phyloP scores from a whole-genome alignment of 2,329 filamentous ascomycete species.

The Sporothrix luriei region DNA sequence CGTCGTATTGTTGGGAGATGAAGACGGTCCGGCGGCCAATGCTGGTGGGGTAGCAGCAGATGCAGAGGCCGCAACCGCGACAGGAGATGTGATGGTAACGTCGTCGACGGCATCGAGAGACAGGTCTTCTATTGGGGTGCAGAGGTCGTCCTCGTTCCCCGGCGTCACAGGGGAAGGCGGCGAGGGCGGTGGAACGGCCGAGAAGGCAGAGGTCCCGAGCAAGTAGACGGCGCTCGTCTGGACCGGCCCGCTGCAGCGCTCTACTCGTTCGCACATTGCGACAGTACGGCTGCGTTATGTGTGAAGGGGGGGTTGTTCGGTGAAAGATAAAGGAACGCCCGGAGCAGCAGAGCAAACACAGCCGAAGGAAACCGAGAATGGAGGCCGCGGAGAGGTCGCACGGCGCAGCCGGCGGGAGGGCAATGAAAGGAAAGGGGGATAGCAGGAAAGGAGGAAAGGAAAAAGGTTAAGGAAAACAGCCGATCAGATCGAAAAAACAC shows the following conservation, averaged over 20 bases:
- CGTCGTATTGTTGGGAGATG: not conserved
- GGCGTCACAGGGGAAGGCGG: conserved; percentile 53
- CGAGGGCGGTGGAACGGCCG: conserved; percentile 52
- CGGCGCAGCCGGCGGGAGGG: conserved; percentile 2
- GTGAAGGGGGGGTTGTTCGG: not conserved
- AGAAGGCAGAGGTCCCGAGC: conserved; percentile 45
- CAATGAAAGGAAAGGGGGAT: not conserved
- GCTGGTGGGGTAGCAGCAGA: not conserved
- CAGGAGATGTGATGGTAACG: not conserved
- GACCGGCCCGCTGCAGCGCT: conserved; percentile 42
- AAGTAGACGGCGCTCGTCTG: conserved; percentile 57
- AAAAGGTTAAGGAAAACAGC: not conserved
- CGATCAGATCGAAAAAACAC: not conserved
- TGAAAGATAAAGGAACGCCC: not conserved
- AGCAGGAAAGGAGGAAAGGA: not conserved
- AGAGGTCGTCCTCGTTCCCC: conserved; percentile 40
- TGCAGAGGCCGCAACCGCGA: not conserved
- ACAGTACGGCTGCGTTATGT: not conserved
- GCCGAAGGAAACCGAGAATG: not conserved
- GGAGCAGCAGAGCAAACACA: not conserved
- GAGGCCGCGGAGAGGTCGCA: not conserved
- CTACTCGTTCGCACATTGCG: conserved; percentile 31
- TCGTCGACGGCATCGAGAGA: conserved; percentile 44
- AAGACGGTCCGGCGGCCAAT: not conserved
- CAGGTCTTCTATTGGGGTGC: conserved; percentile 45